phyloP scores from a whole-genome alignment of 2,329 filamentous ascomycete species.

The Westerdykella sp. region DNA sequence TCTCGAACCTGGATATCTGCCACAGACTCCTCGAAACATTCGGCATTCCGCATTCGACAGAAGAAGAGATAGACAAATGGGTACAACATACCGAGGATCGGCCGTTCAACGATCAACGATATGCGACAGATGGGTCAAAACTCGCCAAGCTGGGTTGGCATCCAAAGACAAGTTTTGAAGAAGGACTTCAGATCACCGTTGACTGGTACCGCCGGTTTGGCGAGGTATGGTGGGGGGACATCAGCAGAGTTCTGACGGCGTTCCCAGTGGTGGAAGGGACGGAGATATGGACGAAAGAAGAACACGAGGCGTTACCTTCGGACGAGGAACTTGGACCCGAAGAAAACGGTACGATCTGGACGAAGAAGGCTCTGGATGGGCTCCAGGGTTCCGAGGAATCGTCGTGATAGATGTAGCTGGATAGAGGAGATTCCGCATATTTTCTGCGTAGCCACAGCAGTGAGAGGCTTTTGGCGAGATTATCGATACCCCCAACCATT shows the following conservation, averaged over 20 bases:
- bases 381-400: conserved; percentile 13
- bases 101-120: conserved; percentile 49
- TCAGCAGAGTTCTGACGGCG: conserved; percentile 34
- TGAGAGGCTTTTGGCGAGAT: too few species aligned
- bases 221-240: conserved; percentile 39
- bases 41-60: conserved; percentile 40
- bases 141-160: conserved; percentile 34
- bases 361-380: conserved; percentile 18
- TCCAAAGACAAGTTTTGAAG: conserved; percentile 31
- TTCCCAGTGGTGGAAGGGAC: conserved; percentile 36
- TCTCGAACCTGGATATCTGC: conserved; percentile 68
- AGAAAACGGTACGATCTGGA: conserved; percentile 17
- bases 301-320: conserved; percentile 33
- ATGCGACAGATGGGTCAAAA: conserved; percentile 37
- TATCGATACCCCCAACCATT: too few species aligned
- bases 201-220: conserved; percentile 37
- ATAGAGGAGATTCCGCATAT: too few species aligned
- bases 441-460: too few species aligned
- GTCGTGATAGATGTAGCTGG: background rate
- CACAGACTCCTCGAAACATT: conserved; percentile 58
- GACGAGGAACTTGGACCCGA: conserved; percentile 22
- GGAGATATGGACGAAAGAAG: conserved; percentile 38
- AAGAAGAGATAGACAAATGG: conserved; percentile 53
- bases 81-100: conserved; percentile 71
- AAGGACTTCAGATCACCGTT: conserved; percentile 33